Conservation (phyloP, 2,329 filamentous ascomycete genomes). For the Cytospora piceicola region DNA sequence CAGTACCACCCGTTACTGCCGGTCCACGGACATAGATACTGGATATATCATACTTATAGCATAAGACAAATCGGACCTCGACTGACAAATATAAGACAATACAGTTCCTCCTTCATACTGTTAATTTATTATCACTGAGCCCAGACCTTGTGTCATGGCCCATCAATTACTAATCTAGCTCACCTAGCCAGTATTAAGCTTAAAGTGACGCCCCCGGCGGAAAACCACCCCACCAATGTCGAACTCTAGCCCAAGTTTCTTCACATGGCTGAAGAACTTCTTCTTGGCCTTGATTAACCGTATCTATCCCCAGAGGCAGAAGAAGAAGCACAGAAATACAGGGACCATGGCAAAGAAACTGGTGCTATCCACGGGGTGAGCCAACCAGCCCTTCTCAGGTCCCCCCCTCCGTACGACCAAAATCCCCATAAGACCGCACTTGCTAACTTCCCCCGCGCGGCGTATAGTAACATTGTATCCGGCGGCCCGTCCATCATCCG, state of each 20-base stretch:
- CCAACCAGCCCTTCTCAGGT: conserved; percentile 8
- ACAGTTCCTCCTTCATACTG: not conserved
- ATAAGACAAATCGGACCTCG: not conserved
- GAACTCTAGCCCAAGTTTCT: conserved; percentile 22
- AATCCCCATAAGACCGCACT: not conserved
- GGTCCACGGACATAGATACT: not conserved
- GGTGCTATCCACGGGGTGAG: conserved; percentile 30
- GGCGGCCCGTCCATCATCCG: conserved; percentile 83
- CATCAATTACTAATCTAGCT: conserved; percentile 1
- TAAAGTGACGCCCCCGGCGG: conserved; percentile 1
- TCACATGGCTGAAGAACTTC: conserved; percentile 20
- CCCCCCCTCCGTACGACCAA: not conserved
- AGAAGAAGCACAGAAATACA: conserved; percentile 15
- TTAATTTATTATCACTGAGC: not conserved
- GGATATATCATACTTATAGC: not conserved
- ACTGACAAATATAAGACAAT: not conserved
- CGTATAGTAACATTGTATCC: conserved; percentile 76
- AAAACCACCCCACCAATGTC: conserved; percentile 22
- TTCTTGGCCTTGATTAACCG: conserved; percentile 24
- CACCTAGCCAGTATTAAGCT: not conserved
- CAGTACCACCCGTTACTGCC: not conserved
- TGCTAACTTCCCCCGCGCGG: conserved; percentile 17
- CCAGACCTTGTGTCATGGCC: not conserved
- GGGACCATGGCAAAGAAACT: conserved; percentile 29
- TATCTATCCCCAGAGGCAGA: conserved; percentile 22